Evolutionary conservation across 805 yeast species (phyloP), one percentile per base, ranked within the genome.

Genomic region (Metschnikowia reukaufii): DNA sequence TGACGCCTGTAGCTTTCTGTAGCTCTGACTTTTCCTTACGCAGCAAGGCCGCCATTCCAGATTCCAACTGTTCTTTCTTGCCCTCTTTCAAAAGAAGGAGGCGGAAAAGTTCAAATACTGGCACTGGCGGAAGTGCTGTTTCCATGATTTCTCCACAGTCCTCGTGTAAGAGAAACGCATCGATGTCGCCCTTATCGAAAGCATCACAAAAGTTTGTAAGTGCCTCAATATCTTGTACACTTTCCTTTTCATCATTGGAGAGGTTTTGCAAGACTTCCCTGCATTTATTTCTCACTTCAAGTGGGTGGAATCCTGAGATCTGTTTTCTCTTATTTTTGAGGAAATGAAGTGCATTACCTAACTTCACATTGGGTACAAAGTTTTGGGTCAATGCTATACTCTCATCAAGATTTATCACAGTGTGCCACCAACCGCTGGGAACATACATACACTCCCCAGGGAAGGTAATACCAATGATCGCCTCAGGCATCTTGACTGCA

Each of bases 361-460:
- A 63, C 49, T 81, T 80, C 36, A 79, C 74, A 34, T 62, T 61
- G 0, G 96, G 95, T 9, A 88, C 91, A 64, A 91, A 90, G 63
- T 90, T 90, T 54, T 88, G 95, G 0, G 97, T 90, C 57, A 90
- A 66, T 0, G 97, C 97, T 16, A 90, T 82, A n/a, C 83, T 73
- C 60, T 85, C 89, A 48, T 84, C 86, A 10, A 90, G 59, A 57
- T 90, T 90, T n/a, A 90, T 87, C 25, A 91, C 97, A 39, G 83
- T 72, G 70, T 90, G 97, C 97, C 97, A 90, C 97, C 97, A 90
- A 0, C 96, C 95, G n/a, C 90, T 77, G 3, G 97, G 97, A 6
- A 90, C 97, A 62, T 86, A 81, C 75, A 89, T 78, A 50, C 89
- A 84, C 61, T 91, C 95, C 5, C 91, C 92, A 0, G 89, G 85